phyloP scores from a whole-genome alignment of 805 yeast genomes.

The Lipomyces mesembrius region DNA sequence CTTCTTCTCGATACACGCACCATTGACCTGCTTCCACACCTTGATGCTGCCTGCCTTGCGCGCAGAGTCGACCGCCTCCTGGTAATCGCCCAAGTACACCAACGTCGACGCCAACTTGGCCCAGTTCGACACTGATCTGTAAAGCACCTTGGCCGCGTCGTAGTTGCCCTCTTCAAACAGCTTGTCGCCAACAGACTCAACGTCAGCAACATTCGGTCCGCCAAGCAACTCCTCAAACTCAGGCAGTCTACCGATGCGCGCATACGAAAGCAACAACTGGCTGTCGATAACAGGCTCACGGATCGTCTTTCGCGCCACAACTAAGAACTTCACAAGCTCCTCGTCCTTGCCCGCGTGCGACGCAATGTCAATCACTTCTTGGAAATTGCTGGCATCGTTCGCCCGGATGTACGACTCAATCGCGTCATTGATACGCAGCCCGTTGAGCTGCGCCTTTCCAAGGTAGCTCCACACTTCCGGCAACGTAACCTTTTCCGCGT shows the following conservation, averaged over 20 bases:
- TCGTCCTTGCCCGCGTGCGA: slow-evolving; percentile 96
- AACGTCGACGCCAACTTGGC: slow-evolving; percentile 95
- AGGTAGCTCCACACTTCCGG: slow-evolving; percentile 92
- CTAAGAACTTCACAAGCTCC: slow-evolving; percentile 82
- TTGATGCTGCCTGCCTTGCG: slow-evolving; percentile 92
- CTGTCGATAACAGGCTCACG: slow-evolving; percentile 95
- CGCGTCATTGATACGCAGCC: slow-evolving; percentile 88
- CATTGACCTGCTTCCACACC: slow-evolving; percentile 97
- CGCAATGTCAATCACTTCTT: slow-evolving; percentile 89
- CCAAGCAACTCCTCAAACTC: slow-evolving; percentile 86
- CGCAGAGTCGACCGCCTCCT: slow-evolving; percentile 97
- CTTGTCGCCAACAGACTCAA: slow-evolving; percentile 90
- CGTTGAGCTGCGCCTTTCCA: slow-evolving; percentile 95
- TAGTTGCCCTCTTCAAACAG: slow-evolving; percentile 79
- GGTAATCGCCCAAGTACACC: slow-evolving; percentile 89
- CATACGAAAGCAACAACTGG: slow-evolving; percentile 84
- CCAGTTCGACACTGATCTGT: slow-evolving; percentile 85
- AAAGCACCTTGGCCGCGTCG: slow-evolving; percentile 90
- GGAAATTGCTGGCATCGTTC: slow-evolving; percentile 85
- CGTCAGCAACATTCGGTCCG: slow-evolving; percentile 89
- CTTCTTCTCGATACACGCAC: slow-evolving; percentile 91
- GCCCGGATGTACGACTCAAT: slow-evolving; percentile 91
- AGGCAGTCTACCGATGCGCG: slow-evolving; percentile 69
- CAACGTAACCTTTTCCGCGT: slow-evolving; percentile 85
- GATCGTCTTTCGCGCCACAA: slow-evolving; percentile 87